Evolutionary conservation across 306 rosid genomes (phyloP).

Genomic region (Fagus sylvatica): DNA sequence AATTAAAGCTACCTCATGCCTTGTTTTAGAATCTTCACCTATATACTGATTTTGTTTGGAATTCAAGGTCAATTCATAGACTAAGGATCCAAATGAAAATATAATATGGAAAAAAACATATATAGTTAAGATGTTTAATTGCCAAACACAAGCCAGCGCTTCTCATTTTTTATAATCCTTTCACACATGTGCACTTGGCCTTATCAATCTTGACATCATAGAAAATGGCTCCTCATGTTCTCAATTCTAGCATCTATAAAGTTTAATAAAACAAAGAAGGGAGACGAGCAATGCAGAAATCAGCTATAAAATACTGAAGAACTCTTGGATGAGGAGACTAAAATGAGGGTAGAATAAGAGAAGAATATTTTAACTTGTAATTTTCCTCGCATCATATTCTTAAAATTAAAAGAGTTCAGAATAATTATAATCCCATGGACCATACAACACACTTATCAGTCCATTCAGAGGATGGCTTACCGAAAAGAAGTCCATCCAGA

Average conservation of each 20-base stretch:
- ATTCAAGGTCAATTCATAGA: neutral
- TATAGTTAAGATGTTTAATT: neutral
- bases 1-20: neutral
- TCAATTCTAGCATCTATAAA: neutral
- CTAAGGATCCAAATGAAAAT: neutral
- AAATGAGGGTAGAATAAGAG: neutral
- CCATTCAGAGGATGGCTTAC: neutral
- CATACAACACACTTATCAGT: neutral
- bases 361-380: neutral
- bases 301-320: neutral
- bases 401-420: neutral
- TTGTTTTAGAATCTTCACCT: neutral
- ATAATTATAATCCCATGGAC: neutral
- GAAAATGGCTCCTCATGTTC: neutral
- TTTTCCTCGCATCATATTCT: neutral
- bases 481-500: neutral
- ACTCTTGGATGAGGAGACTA: neutral
- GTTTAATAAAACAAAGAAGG: neutral
- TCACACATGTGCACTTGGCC: neutral
- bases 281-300: neutral
- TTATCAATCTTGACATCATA: neutral
- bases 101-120: neutral
- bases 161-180: neutral
- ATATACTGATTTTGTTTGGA: neutral
- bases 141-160: neutral